Percentiles rank a stretch among this genome's conserved stretches.
These are phyloP conservation scores for Phascolomyces articulosus DNA, from an alignment of 371 early-diverging fungal genomes.

Conservation along the genomic window DNA sequence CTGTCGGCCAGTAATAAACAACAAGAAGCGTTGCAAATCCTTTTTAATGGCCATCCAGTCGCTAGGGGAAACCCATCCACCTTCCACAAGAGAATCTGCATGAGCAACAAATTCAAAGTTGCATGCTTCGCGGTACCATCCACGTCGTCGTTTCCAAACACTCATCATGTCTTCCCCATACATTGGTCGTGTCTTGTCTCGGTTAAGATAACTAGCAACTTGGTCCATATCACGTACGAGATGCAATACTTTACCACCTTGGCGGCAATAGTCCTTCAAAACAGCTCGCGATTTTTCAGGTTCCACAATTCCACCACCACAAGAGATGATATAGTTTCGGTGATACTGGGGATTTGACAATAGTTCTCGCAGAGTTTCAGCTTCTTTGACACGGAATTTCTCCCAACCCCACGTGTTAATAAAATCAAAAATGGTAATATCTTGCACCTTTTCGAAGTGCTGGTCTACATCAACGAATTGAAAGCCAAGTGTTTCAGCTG, in stretches of 20 bases:
- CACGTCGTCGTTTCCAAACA: constrained; percentile 81
- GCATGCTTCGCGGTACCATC: constrained; percentile 80
- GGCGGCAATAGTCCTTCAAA: constrained; percentile 57
- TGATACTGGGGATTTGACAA: constrained; percentile 44
- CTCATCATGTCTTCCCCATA: constrained; percentile 80
- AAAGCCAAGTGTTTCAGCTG: constrained; percentile 69
- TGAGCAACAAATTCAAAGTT: constrained; percentile 79
- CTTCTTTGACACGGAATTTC: constrained; percentile 86
- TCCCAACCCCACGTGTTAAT: constrained; percentile 87
- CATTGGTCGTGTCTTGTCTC: constrained; percentile 85
- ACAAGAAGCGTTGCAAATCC: constrained; percentile 70
- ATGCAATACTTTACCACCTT: constrained; percentile 77
- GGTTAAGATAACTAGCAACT: constrained; percentile 75
- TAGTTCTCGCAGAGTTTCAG: constrained; percentile 55
- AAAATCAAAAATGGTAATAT: constrained; percentile 77
- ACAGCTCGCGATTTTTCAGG: constrained; percentile 68
- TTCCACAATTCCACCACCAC: constrained; percentile 97
- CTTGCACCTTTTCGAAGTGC: constrained; percentile 70
- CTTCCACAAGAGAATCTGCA: constrained; percentile 38
- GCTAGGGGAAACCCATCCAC: constrained; percentile 43
- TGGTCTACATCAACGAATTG: constrained; percentile 90
- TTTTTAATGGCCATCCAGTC: constrained; percentile 72
- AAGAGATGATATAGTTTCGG: constrained; percentile 77
- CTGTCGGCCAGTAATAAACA: constrained; percentile 59
- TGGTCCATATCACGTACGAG: constrained; percentile 82